Conservation (phyloP, 2,329 filamentous ascomycete genomes). For the Colletotrichum gigasporum region DNA sequence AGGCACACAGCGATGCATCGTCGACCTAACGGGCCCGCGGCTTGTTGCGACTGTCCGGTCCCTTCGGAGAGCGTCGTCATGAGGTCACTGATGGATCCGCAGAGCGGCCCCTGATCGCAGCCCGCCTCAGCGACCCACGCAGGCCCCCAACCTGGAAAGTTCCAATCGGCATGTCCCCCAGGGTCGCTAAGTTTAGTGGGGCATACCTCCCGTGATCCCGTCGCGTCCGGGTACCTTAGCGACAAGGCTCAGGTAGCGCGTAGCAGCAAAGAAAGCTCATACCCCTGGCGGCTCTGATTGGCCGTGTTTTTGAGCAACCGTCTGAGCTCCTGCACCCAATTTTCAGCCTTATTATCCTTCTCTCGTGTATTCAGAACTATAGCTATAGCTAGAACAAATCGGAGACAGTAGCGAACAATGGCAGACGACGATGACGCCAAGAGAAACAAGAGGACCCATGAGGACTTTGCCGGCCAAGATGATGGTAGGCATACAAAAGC, state of each 20-base stretch:
- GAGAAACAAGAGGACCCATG: constrained; percentile 65
- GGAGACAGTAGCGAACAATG: constrained; percentile 44
- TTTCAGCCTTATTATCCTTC: constrained; percentile 30
- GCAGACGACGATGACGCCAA: constrained; percentile 43
- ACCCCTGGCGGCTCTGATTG: no score
- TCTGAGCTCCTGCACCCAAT: background rate
- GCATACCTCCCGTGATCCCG: background rate
- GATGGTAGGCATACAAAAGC: constrained; percentile 43
- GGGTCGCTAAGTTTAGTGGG: constrained; percentile 10
- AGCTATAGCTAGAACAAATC: no score
- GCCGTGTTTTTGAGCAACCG: background rate
- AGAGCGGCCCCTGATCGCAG: background rate
- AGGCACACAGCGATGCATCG: constrained; percentile 9
- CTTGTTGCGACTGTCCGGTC: constrained; percentile 15
- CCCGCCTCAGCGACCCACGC: constrained; percentile 13
- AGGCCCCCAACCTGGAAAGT: background rate
- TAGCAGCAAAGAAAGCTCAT: background rate
- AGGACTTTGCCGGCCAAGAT: constrained; percentile 61
- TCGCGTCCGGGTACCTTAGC: background rate
- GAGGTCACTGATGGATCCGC: constrained; percentile 30
- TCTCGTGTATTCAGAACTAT: background rate
- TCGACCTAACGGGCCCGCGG: constrained; percentile 19
- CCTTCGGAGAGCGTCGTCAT: constrained; percentile 21
- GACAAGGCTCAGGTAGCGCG: constrained; percentile 14
- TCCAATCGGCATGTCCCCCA: constrained; percentile 17